Evolutionary conservation across 352 stramenopile species (phyloP).

Genomic region (Globisporangium rhizosaccharum): DNA sequence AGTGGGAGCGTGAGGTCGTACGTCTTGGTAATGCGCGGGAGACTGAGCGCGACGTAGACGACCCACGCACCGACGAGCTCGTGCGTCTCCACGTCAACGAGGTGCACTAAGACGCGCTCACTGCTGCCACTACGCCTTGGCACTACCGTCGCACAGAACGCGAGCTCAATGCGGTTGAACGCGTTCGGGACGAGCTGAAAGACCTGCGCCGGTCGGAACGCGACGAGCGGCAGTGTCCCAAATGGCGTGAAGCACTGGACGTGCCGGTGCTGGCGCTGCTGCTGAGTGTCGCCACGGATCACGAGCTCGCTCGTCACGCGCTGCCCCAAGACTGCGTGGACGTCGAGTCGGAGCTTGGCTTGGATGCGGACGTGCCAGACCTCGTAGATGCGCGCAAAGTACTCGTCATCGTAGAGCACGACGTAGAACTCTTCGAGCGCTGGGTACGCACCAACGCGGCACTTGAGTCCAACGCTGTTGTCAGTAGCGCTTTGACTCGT

Average conservation of each 20-base stretch:
- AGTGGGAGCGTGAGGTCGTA: conserved; percentile 84
- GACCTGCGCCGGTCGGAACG: conserved; percentile 71
- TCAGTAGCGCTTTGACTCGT: conserved; percentile 10
- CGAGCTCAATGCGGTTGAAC: conserved; percentile 88
- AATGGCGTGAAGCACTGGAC: conserved; percentile 53
- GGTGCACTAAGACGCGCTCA: conserved; percentile 57
- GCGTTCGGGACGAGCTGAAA: conserved; percentile 88
- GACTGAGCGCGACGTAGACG: conserved; percentile 60
- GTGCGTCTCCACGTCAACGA: conserved; percentile 87
- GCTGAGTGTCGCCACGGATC: conserved; percentile 70
- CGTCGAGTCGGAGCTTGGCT: conserved; percentile 73
- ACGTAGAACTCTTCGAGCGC: conserved; percentile 88
- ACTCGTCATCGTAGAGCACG: conserved; percentile 86
- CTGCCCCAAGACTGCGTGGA: conserved; percentile 86
- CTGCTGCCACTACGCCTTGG: conserved; percentile 7
- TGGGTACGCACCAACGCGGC: conserved; percentile 81
- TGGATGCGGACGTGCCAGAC: conserved; percentile 83
- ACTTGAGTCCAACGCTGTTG: conserved; percentile 61
- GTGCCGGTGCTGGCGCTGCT: conserved; percentile 4
- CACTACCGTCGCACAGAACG: conserved; percentile 57
- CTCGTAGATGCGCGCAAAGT: conserved; percentile 69
- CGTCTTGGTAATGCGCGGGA: conserved; percentile 88
- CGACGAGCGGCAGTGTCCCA: conserved; percentile 32
- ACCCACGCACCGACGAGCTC: conserved; percentile 91
- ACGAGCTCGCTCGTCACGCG: conserved; percentile 84